Evolutionary conservation across 306 rosid species (phyloP), one percentile per base, ranked within the genome.

Genomic region (Pachyrhizus erosus): DNA sequence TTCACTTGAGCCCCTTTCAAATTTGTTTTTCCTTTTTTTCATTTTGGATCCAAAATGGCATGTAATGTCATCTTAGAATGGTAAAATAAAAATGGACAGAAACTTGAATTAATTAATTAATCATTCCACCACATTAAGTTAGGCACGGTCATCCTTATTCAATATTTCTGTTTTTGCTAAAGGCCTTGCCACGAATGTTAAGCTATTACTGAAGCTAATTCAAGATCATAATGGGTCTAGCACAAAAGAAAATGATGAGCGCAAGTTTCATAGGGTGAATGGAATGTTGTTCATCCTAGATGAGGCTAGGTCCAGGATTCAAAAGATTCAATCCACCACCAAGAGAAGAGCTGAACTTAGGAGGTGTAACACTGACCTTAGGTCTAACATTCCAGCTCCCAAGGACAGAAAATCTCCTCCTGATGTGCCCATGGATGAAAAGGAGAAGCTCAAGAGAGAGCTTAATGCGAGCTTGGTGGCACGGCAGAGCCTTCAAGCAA

Each of bases 261-360:
- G 98, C 5, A 93, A 77, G 77, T 51, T 75, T 27, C 91, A 92
- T 37, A 96, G 97, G 89, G 87, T 92, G 83, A 89, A 91, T 51
- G 98, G 98, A 55, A 96, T 96, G 93, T 84, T 93, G 61, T 70
- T 71, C 5, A 88, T 93, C 65, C 64, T 96, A 14, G 98, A 96
- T 71, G 97, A 96, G 34, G 89, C 84, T 18, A 91, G 89, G 86
- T 18, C 90, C 61, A 83, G 92, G 82, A 75, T 96, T 82, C 91
- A 89, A 78, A 91, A 83, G 73, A 70, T 86, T 80, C 98, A 90
- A 64, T 13, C 80, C 7, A 9, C 48, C 9, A 81, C 84, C 20
- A 83, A 83, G 77, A 89, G 74, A 84, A 89, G 27, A 84, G 90
- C 93, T 11, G 97, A 89, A 84, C 90, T 96, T 9, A 67, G 99